phyloP scores from a whole-genome alignment of 768 basidiomycete genomes.

The Cubamyces sp. region DNA sequence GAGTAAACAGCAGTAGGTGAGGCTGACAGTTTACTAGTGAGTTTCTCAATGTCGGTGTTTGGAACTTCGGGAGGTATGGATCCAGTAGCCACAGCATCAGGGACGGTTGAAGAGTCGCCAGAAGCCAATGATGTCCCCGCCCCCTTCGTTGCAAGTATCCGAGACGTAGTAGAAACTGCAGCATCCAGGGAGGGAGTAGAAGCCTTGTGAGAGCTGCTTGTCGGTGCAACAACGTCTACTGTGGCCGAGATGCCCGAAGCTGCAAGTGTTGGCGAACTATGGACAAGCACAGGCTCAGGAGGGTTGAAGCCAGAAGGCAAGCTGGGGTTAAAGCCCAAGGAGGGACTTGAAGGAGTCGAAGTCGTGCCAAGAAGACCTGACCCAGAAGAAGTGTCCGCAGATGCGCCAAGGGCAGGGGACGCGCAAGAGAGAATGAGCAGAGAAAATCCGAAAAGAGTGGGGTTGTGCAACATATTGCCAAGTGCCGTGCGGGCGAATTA shows the following conservation, averaged over 20 bases:
- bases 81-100: neutral
- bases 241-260: too few relatives aligned
- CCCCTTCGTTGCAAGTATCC: neutral
- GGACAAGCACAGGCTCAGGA: neutral
- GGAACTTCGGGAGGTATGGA: neutral
- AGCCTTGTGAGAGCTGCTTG: too few relatives aligned
- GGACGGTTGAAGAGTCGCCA: too few relatives aligned
- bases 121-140: too few relatives aligned
- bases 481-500: conserved; percentile 30
- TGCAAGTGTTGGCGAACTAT: neutral
- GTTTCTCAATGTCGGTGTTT: neutral
- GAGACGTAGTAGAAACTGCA: neutral
- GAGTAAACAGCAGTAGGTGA: neutral
- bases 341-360: conserved; percentile 14
- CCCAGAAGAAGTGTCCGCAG: neutral
- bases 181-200: too few relatives aligned
- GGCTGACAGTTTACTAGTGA: neutral
- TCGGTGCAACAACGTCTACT: too few relatives aligned
- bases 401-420: conserved; percentile 18
- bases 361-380: neutral
- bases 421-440: conserved; percentile 25
- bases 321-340: conserved; percentile 3
- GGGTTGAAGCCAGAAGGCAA: neutral
- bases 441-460: conserved; percentile 23
- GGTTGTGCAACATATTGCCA: conserved; percentile 14